Conservation (phyloP, 2,329 filamentous ascomycete species). For the Aspergillus transmontanensis region DNA sequence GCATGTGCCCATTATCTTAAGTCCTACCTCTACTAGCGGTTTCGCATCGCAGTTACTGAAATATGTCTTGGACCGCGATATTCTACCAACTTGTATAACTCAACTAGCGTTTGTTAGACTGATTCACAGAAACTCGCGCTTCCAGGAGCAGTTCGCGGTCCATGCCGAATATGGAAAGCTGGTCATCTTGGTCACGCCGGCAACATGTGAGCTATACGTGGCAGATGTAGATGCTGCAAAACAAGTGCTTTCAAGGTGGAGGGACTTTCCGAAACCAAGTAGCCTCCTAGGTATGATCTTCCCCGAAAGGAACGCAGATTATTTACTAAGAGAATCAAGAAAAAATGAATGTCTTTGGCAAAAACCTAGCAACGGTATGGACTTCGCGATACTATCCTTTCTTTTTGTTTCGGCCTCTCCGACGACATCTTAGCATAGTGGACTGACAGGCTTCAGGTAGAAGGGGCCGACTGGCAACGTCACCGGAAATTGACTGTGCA, state of each 20-base stretch:
- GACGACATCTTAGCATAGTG: neutral
- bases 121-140: neutral
- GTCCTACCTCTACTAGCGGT: neutral
- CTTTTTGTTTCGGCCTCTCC: neutral
- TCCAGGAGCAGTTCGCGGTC: constrained; percentile 1
- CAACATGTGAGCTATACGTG: neutral
- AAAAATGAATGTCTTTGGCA: neutral
- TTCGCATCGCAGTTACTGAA: neutral
- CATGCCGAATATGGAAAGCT: constrained; percentile 3
- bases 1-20: neutral
- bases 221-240: neutral
- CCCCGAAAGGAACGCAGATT: neutral
- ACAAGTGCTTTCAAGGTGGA: constrained; percentile 7
- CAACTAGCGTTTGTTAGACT: neutral
- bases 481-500: constrained; percentile 1
- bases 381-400: neutral
- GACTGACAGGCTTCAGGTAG: neutral
- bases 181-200: constrained; percentile 1
- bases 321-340: neutral
- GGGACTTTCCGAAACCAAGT: constrained; percentile 2
- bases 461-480: constrained; percentile 7
- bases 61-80: neutral
- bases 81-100: neutral
- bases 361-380: neutral
- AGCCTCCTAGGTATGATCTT: neutral